Conservation (phyloP, 257 asterid genomes). For the Primulina tabacum region DNA sequence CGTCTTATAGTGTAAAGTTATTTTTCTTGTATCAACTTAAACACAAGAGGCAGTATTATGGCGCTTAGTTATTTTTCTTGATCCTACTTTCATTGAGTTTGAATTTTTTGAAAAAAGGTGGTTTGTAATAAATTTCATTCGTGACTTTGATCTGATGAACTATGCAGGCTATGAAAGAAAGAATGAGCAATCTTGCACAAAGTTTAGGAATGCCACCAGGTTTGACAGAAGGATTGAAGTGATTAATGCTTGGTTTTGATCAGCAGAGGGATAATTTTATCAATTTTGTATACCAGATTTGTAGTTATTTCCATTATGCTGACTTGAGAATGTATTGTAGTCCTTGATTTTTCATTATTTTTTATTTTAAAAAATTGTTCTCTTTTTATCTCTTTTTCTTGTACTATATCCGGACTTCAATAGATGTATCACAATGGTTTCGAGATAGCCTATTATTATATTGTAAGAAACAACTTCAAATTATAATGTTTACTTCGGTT, state of each 20-base stretch:
- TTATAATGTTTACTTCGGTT: not conserved
- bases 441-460: not conserved
- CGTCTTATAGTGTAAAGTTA: not conserved
- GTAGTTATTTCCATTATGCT: not conserved
- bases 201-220: constrained; percentile 82
- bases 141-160: not conserved
- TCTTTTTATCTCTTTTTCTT: not conserved
- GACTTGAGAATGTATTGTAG: not conserved
- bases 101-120: not conserved
- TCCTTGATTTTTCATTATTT: not conserved
- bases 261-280: not conserved
- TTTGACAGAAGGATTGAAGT: constrained; percentile 45
- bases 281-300: not conserved
- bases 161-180: constrained; percentile 66
- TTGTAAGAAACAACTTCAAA: not conserved
- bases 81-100: constrained; percentile 1
- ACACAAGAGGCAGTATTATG: not conserved
- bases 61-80: constrained; percentile 1
- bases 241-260: not conserved
- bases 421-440: not conserved
- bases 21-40: not conserved
- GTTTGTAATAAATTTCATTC: not conserved
- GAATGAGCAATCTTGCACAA: constrained; percentile 72
- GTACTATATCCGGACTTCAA: not conserved
- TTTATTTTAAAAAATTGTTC: not conserved